Evolutionary conservation across 228 moss, liverwort and hornwort genomes (phyloP).

Genomic region (Sphagnum magellanicum): DNA sequence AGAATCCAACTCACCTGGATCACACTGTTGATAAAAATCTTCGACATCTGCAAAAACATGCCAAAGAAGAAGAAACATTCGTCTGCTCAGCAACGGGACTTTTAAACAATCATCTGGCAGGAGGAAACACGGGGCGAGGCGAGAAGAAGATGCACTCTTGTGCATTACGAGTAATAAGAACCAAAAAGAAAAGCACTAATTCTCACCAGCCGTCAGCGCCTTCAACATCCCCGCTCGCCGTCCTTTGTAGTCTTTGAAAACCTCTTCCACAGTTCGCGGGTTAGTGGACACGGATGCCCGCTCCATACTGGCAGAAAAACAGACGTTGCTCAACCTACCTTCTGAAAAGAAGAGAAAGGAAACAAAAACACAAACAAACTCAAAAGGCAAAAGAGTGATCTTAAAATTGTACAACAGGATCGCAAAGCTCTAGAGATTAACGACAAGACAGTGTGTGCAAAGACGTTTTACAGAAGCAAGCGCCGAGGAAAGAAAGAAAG

Average conservation of each 20-base stretch:
- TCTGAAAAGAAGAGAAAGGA: neutral
- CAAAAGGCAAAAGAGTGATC: no score
- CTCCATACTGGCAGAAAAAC: constrained; percentile 32
- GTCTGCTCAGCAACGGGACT: no score
- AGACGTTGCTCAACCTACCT: neutral
- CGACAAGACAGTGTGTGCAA: no score
- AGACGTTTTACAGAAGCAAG: no score
- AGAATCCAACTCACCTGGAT: constrained; percentile 62
- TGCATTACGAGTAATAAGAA: no score
- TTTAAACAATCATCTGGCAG: no score
- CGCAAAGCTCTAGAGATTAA: no score
- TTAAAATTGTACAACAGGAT: no score
- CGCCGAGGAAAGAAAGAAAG: no score
- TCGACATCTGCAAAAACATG: constrained; percentile 67
- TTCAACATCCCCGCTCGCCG: constrained; percentile 53
- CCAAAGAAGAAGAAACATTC: no score
- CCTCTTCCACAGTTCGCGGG: constrained; percentile 63
- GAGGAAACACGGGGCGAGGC: no score
- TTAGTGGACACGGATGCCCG: constrained; percentile 57
- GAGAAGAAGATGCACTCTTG: no score
- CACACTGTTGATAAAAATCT: constrained; percentile 92
- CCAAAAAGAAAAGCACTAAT: neutral
- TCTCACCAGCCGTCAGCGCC: constrained; percentile 15
- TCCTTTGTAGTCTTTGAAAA: constrained; percentile 63
- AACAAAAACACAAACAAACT: neutral